phyloP scores from a whole-genome alignment of 2,329 filamentous ascomycete genomes.

The Xylogone sp. region DNA sequence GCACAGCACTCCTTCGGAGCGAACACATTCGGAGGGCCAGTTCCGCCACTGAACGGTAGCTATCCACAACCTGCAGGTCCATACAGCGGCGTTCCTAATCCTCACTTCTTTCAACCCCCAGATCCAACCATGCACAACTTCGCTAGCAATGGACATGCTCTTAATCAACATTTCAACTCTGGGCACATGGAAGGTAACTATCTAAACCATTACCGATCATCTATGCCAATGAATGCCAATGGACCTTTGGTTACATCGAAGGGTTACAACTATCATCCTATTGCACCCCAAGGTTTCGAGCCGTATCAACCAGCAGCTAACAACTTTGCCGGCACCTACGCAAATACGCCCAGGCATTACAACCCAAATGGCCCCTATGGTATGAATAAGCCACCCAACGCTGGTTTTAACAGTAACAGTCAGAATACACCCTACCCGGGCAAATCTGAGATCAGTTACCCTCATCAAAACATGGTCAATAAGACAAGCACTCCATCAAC shows the following conservation, averaged over 20 bases:
- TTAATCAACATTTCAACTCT: not conserved
- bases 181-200: not conserved
- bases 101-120: not conserved
- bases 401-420: not conserved
- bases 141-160: not conserved
- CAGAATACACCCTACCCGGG: conserved; percentile 2
- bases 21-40: not conserved
- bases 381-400: not conserved
- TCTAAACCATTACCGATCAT: not conserved
- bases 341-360: not conserved
- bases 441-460: conserved; percentile 1
- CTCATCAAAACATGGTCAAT: not conserved
- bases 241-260: not conserved
- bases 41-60: not conserved
- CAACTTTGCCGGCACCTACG: not conserved
- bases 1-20: not conserved
- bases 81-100: not conserved
- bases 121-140: not conserved
- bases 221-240: not conserved
- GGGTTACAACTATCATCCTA: not conserved
- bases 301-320: not conserved
- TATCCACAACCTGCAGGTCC: not conserved
- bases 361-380: not conserved
- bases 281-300: not conserved
- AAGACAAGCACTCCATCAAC: not conserved